Percentiles rank a stretch among this genome's conserved stretches.
phyloP scores from a whole-genome alignment of 495 filamentous ascomycete genomes.

The Evernia prunastri region DNA sequence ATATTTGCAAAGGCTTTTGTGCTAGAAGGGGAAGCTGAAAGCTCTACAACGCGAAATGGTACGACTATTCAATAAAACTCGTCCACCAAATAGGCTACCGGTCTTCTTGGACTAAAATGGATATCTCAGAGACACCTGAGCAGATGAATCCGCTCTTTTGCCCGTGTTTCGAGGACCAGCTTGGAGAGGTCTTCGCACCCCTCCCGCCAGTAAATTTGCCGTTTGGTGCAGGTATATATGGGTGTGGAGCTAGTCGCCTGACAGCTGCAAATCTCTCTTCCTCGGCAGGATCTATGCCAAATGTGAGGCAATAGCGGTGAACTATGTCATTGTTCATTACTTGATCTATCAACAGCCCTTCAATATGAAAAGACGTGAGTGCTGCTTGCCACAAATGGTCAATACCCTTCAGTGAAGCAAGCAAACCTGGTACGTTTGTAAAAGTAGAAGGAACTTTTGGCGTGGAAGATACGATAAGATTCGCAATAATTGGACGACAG shows the following conservation, averaged over 20 bases:
- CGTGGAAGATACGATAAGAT: conserved; percentile 11
- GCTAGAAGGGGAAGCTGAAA: too few relatives aligned
- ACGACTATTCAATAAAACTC: background rate
- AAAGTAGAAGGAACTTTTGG: conserved; percentile 11
- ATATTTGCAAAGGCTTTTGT: too few relatives aligned
- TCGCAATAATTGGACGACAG: conserved; percentile 10
- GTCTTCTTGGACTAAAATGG: too few relatives aligned
- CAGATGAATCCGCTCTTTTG: background rate
- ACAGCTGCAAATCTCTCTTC: background rate
- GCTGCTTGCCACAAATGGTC: background rate
- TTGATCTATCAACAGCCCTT: background rate
- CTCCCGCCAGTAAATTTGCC: background rate
- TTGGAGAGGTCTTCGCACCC: background rate
- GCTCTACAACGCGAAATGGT: too few relatives aligned
- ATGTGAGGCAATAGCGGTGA: background rate
- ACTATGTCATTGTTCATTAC: background rate
- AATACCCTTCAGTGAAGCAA: background rate
- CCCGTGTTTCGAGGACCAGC: background rate
- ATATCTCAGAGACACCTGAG: background rate
- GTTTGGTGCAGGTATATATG: background rate
- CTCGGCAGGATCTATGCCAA: background rate
- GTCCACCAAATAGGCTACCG: background rate
- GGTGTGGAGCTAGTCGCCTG: background rate
- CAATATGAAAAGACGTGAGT: conserved; percentile 6
- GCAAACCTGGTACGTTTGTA: background rate